Evolutionary conservation across 73 alveolate genomes (phyloP).

Genomic region (Blepharisma japonicum): DNA sequence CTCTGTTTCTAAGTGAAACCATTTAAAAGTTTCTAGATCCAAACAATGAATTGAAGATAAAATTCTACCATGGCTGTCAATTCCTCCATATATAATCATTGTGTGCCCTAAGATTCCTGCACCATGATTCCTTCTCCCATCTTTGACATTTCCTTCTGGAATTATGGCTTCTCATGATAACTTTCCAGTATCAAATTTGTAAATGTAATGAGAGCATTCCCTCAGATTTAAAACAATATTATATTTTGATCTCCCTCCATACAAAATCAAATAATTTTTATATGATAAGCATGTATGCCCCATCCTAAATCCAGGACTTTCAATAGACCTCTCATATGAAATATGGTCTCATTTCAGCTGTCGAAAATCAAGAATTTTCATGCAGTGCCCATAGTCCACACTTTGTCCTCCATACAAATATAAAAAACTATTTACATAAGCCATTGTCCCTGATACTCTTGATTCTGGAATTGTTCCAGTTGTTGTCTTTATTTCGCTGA

Average conservation of each 20-base stretch:
- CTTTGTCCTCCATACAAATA: constrained; percentile 31
- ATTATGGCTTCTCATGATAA: background rate
- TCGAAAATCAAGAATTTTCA: constrained; percentile 1
- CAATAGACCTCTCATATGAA: background rate
- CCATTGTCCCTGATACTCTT: constrained; percentile 4
- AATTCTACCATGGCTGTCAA: background rate
- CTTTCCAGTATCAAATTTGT: constrained; percentile 2
- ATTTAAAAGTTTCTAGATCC: background rate
- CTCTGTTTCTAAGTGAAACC: background rate
- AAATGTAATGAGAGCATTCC: background rate
- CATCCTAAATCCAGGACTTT: constrained; percentile 5
- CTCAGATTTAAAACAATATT: background rate
- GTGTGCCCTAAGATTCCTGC: constrained; percentile 25
- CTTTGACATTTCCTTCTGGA: background rate
- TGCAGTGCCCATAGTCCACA: background rate
- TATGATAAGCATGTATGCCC: background rate
- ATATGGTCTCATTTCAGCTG: background rate
- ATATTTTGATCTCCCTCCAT: constrained; percentile 28
- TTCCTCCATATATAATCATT: background rate
- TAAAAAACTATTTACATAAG: background rate
- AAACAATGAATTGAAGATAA: background rate
- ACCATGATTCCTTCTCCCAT: constrained; percentile 24
- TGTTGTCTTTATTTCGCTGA: background rate
- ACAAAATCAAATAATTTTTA: background rate
- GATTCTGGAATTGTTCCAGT: constrained; percentile 15